Evolutionary conservation across 192 early-diverging fungal species (phyloP).

Genomic region (Backusella sp.): DNA sequence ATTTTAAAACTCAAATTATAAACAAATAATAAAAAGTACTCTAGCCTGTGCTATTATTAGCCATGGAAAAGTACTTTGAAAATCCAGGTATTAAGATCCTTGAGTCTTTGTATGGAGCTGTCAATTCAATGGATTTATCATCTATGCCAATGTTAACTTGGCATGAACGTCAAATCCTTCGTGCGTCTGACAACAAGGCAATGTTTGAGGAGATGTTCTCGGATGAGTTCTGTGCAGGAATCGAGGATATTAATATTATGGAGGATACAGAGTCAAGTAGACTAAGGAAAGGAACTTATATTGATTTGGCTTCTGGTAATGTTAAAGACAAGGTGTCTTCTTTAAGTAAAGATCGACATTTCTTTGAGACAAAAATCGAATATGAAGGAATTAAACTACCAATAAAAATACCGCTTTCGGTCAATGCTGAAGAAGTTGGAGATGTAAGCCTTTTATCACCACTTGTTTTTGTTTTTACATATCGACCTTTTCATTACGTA

Average conservation of each 20-base stretch:
- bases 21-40: neutral
- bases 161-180: conserved; percentile 80
- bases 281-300: conserved; percentile 46
- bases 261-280: conserved; percentile 12
- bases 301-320: conserved; percentile 45
- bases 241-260: conserved; percentile 20
- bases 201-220: conserved; percentile 85
- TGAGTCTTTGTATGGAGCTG: conserved; percentile 74
- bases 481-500: neutral
- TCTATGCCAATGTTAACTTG: conserved; percentile 76
- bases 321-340: conserved; percentile 41
- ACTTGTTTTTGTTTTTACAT: neutral
- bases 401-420: conserved; percentile 82
- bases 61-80: conserved; percentile 90
- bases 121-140: conserved; percentile 83
- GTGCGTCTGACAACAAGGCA: conserved; percentile 78
- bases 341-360: conserved; percentile 83
- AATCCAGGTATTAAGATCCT: conserved; percentile 71
- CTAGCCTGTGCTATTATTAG: conserved; percentile 85
- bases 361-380: conserved; percentile 82
- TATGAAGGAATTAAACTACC: conserved; percentile 84
- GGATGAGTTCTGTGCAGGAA: neutral
- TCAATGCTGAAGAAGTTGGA: conserved; percentile 88
- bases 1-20: neutral
- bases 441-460: conserved; percentile 58